These are phyloP conservation scores for Zelonia costaricensis DNA, from an alignment of 208 protist species.

Conservation along the genomic window DNA sequence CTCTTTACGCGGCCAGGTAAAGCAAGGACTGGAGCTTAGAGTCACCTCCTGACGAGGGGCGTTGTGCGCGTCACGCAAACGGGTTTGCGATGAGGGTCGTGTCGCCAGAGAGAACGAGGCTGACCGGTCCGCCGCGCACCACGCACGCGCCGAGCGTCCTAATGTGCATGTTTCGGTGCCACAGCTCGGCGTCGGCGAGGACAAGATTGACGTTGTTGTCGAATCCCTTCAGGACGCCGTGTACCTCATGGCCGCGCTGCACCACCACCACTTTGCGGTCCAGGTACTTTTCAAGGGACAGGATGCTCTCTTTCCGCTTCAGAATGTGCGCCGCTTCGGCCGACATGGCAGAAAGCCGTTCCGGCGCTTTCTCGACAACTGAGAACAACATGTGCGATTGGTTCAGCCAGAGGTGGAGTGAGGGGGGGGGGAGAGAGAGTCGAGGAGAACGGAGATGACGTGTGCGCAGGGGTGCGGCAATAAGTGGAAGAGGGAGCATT, in stretches of 20 bases:
- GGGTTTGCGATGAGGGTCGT: constrained; percentile 40
- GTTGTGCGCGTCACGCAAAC: constrained; percentile 21
- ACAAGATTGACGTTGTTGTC: constrained; percentile 88
- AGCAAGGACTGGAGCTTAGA: no score
- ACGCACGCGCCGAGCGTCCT: constrained; percentile 71
- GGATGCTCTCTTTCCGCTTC: constrained; percentile 77
- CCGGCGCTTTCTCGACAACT: no score
- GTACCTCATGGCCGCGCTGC: constrained; percentile 44
- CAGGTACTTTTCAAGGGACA: constrained; percentile 74
- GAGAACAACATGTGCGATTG: no score
- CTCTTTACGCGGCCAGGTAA: no score
- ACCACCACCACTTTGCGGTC: constrained; percentile 66
- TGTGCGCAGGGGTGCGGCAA: no score
- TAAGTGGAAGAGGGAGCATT: no score
- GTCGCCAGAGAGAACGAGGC: constrained; percentile 66
- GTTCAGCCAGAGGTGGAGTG: no score
- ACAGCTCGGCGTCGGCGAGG: constrained; percentile 73
- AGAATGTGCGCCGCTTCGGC: constrained; percentile 72
- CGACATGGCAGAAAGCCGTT: constrained; percentile 39
- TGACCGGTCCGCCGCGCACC: constrained; percentile 63
- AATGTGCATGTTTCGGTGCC: constrained; percentile 38
- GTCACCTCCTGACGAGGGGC: no score
- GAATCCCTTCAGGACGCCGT: constrained; percentile 84
- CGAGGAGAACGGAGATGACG: no score
- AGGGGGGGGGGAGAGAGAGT: no score